Evolutionary conservation across 192 early-diverging fungal species (phyloP).

Genomic region (Coemansia erecta): DNA sequence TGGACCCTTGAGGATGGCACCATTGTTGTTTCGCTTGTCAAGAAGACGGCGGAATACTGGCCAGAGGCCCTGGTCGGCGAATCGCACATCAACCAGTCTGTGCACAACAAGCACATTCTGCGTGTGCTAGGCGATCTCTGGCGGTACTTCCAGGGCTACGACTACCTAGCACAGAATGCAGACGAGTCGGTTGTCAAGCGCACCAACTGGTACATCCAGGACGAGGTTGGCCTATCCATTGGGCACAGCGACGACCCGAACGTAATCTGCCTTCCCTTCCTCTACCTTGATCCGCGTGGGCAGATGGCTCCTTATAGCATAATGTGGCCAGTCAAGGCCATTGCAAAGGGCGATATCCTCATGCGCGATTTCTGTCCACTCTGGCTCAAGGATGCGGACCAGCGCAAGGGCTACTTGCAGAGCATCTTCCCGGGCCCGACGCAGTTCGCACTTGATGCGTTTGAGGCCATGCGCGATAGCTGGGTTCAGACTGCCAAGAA

Average conservation of each 20-base stretch:
- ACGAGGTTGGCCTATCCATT: conserved; percentile 66
- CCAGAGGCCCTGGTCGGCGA: conserved; percentile 32
- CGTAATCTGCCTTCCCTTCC: conserved; percentile 61
- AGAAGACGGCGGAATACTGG: conserved; percentile 29
- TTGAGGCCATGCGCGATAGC: conserved; percentile 13
- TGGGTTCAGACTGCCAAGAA: conserved; percentile 22
- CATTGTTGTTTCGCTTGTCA: conserved; percentile 34
- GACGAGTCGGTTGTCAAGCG: conserved; percentile 24
- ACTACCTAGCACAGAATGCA: conserved; percentile 24
- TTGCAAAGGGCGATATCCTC: conserved; percentile 52
- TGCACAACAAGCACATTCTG: conserved; percentile 39
- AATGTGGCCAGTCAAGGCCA: conserved; percentile 60
- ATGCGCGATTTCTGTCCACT: conserved; percentile 62
- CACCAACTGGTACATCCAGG: conserved; percentile 53
- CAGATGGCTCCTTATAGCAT: conserved; percentile 62
- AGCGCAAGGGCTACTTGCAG: conserved; percentile 58
- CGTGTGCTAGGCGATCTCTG: conserved; percentile 38
- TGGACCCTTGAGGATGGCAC: conserved; percentile 36
- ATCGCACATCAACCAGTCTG: conserved; percentile 21
- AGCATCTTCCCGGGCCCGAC: conserved; percentile 42
- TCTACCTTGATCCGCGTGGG: conserved; percentile 55
- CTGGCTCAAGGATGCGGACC: conserved; percentile 50
- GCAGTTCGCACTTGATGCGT: conserved; percentile 38
- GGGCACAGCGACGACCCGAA: conserved; percentile 62
- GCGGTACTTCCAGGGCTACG: conserved; percentile 51